Conservation (phyloP, 1,284 basidiomycete genomes). For the Rhodotorula sp. region DNA sequence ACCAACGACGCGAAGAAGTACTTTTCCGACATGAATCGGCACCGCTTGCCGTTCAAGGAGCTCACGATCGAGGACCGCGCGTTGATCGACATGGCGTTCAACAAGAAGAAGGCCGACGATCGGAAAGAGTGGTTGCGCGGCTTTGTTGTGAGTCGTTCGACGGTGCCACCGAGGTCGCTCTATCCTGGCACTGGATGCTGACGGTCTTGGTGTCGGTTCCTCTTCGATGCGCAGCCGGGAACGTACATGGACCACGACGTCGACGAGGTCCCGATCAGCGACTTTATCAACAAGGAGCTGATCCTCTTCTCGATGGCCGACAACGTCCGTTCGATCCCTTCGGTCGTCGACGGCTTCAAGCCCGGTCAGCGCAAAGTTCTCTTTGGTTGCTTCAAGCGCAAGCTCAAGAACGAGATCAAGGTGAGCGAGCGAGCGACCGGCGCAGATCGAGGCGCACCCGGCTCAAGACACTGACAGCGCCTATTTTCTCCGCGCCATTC, state of each 20-base stretch:
- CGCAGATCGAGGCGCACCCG: neutral
- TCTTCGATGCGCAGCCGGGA: no score
- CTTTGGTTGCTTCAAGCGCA: constrained; percentile 93
- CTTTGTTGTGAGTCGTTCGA: constrained; percentile 64
- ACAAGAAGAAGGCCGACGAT: constrained; percentile 99
- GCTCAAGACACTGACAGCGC: neutral
- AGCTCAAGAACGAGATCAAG: constrained; percentile 90
- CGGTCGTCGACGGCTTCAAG: constrained; percentile 90
- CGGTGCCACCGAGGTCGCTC: no score
- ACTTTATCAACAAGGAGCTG: constrained; percentile 98
- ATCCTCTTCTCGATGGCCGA: constrained; percentile 99
- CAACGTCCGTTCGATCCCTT: constrained; percentile 93
- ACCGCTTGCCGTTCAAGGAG: constrained; percentile 87
- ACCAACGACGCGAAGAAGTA: constrained; percentile 88
- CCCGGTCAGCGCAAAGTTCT: constrained; percentile 99
- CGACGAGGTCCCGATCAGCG: constrained; percentile 79
- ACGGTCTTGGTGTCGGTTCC: no score
- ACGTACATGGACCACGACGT: constrained; percentile 91
- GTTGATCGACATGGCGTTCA: constrained; percentile 96
- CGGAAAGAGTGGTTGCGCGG: constrained; percentile 97
- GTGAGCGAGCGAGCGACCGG: constrained; percentile 50
- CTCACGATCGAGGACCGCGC: constrained; percentile 79
- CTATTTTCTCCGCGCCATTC: no score
- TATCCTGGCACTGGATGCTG: neutral
- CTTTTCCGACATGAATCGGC: constrained; percentile 87